A percentile compares a stretch with the other conserved stretches of the same genome.
Evolutionary conservation across 2,329 filamentous ascomycete species (phyloP).

Genomic region (Celoporthe dispersa): DNA sequence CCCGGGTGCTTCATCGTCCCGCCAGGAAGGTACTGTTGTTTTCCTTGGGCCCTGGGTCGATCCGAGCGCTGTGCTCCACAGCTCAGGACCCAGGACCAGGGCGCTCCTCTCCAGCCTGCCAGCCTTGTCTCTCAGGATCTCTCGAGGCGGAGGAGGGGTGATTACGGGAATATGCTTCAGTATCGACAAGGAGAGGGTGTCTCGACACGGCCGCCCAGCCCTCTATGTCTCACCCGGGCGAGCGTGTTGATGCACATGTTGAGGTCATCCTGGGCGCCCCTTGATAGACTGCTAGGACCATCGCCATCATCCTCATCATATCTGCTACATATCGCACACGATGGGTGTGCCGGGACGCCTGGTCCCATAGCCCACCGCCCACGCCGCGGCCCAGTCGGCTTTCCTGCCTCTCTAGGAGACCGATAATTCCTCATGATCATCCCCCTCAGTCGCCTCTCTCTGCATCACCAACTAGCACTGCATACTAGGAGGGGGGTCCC

Average conservation of each 20-base stretch:
- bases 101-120: conserved; percentile 3
- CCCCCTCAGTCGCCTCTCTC: background rate
- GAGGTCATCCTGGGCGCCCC: background rate
- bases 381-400: background rate
- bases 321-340: background rate
- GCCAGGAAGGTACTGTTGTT: background rate
- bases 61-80: conserved; percentile 14
- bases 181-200: background rate
- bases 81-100: conserved; percentile 12
- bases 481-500: background rate
- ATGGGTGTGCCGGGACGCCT: background rate
- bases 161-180: background rate
- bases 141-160: background rate
- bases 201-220: background rate
- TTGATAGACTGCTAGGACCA: background rate
- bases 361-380: background rate
- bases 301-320: background rate
- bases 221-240: too few species aligned
- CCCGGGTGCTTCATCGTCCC: background rate
- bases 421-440: background rate
- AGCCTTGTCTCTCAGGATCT: background rate
- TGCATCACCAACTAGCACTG: background rate
- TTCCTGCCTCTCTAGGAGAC: conserved; percentile 1
- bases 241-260: background rate
- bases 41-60: background rate